phyloP scores from a whole-genome alignment of 1,139 yeast genomes.

The Pichia sp. region DNA sequence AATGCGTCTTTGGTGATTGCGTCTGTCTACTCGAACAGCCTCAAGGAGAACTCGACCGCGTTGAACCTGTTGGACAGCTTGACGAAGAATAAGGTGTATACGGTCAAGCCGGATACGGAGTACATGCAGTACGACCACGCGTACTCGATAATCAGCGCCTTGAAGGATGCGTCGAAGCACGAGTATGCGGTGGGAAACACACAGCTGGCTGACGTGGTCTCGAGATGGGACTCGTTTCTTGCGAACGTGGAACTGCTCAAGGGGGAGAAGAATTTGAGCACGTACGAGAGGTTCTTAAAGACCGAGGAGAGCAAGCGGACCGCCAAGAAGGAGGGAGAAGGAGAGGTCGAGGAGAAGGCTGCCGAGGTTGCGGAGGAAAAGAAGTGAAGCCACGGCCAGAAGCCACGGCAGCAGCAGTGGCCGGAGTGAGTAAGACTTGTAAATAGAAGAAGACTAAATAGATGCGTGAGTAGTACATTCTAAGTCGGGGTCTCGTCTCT shows the following conservation, averaged over 20 bases:
- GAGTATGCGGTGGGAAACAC: neutral
- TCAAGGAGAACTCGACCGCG: conserved; percentile 10
- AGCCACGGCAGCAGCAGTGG: too few species aligned
- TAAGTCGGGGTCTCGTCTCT: too few species aligned
- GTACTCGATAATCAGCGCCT: conserved; percentile 22
- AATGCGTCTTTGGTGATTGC: conserved; percentile 17
- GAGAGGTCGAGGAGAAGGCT: neutral
- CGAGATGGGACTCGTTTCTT: conserved; percentile 14
- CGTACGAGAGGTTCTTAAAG: conserved; percentile 12
- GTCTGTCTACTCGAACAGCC: conserved; percentile 16
- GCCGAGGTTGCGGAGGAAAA: neutral
- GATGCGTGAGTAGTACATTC: too few species aligned
- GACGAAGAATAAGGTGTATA: conserved; percentile 15
- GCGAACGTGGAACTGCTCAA: conserved; percentile 11
- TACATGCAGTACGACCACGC: conserved; percentile 23
- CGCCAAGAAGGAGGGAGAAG: neutral
- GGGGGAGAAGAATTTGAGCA: conserved; percentile 7
- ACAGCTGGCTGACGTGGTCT: conserved; percentile 9
- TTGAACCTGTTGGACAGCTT: conserved; percentile 10
- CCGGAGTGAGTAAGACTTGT: too few species aligned
- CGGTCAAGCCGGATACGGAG: conserved; percentile 11
- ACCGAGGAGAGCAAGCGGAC: neutral
- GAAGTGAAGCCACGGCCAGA: too few species aligned
- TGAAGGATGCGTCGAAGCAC: conserved; percentile 18
- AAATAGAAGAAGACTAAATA: too few species aligned